Conservation (phyloP, 2,329 filamentous ascomycete genomes). For the Cladosporium halotolerans region DNA sequence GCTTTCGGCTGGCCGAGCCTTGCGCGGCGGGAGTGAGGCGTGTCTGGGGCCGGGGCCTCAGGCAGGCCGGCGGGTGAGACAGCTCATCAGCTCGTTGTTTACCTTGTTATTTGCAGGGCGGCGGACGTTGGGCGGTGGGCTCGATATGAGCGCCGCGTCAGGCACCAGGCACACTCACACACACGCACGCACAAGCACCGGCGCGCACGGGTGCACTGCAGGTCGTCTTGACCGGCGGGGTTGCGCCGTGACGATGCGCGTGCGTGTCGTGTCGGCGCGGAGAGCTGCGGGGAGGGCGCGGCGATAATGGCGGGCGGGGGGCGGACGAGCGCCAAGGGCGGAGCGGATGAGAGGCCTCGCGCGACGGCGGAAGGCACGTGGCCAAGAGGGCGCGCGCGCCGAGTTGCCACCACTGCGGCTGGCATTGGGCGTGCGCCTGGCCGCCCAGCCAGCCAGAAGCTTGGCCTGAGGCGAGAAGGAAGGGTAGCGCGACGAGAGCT, state of each 20-base stretch:
- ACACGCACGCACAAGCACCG: not conserved
- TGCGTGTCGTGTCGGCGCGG: slow-evolving; percentile 1
- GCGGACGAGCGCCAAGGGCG: slow-evolving; percentile 8
- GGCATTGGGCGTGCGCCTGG: not conserved
- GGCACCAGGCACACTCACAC: not conserved
- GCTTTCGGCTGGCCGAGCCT: not conserved
- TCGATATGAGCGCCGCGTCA: not conserved
- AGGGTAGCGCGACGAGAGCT: not conserved
- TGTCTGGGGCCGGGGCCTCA: not conserved
- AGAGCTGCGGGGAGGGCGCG: slow-evolving; percentile 7
- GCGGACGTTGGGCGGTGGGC: not conserved
- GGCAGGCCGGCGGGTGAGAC: not conserved
- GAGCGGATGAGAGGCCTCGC: not conserved
- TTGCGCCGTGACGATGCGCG: not conserved
- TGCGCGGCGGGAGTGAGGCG: not conserved
- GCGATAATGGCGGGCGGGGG: slow-evolving; percentile 10
- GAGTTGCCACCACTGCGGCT: not conserved
- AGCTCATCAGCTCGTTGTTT: not conserved
- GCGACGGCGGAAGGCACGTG: slow-evolving; percentile 6
- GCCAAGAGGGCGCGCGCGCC: slow-evolving; percentile 7
- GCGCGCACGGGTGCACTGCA: not conserved
- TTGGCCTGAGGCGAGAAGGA: slow-evolving; percentile 6
- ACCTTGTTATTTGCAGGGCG: not conserved
- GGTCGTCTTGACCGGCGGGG: not conserved
- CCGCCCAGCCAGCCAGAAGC: slow-evolving; percentile 7